Conservation (phyloP, 495 filamentous ascomycete species). For the Aspergillus leporis region DNA sequence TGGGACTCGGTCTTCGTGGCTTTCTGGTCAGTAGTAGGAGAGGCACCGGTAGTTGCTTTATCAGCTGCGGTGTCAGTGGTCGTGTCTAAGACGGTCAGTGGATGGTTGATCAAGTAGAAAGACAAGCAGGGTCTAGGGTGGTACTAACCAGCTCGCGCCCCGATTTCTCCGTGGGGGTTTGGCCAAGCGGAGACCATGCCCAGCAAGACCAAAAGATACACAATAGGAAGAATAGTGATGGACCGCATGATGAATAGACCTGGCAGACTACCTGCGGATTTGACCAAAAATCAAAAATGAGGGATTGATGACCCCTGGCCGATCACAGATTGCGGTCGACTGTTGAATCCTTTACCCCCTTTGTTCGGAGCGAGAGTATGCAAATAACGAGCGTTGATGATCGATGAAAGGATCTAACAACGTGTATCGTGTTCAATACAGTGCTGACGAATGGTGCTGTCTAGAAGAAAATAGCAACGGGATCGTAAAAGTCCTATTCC, state of each 20-base stretch:
- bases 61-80: constrained; percentile 20
- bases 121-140: neutral
- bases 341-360: neutral
- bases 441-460: neutral
- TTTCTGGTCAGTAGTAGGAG: constrained; percentile 21
- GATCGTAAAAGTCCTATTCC: constrained; percentile 5
- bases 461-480: neutral
- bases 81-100: constrained; percentile 19
- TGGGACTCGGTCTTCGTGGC: constrained; percentile 25
- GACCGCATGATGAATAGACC: constrained; percentile 34
- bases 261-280: neutral
- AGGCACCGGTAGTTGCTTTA: constrained; percentile 25
- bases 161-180: constrained; percentile 37
- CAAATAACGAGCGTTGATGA: neutral
- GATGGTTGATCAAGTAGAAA: constrained; percentile 4
- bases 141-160: constrained; percentile 35
- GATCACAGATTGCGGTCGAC: constrained; percentile 9
- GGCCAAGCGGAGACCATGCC: constrained; percentile 52
- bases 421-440: neutral
- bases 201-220: constrained; percentile 46
- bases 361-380: constrained; percentile 11
- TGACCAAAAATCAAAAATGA: neutral
- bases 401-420: neutral
- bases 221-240: constrained; percentile 28
- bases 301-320: constrained; percentile 3